phyloP scores from a whole-genome alignment of 306 rosid genomes.

The Gleditsia sinensis region DNA sequence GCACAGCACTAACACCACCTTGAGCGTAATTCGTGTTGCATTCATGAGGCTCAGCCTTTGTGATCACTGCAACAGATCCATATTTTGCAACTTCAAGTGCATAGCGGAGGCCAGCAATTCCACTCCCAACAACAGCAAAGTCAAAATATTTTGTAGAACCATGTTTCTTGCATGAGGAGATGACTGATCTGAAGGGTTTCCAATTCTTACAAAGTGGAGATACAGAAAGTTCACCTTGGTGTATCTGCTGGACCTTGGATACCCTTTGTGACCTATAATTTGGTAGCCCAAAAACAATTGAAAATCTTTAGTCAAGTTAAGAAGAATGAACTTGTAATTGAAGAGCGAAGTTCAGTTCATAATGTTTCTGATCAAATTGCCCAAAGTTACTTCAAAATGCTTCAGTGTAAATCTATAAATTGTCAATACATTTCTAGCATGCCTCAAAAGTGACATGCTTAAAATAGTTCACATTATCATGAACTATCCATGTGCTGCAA shows the following conservation, averaged over 20 bases:
- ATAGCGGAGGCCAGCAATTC: constrained; percentile 91
- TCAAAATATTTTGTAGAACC: constrained; percentile 71
- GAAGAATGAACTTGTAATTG: neutral
- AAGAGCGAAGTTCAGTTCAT: neutral
- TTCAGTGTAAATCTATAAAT: neutral
- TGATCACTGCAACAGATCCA: constrained; percentile 93
- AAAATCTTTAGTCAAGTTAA: neutral
- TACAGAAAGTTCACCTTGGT: constrained; percentile 41
- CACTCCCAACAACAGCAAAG: constrained; percentile 86
- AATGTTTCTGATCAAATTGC: constrained; percentile 12
- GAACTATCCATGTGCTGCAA: constrained; percentile 20
- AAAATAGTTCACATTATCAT: neutral
- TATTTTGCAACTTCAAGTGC: constrained; percentile 92
- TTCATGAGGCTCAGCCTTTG: constrained; percentile 97
- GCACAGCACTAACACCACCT: constrained; percentile 98
- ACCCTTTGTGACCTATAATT: constrained; percentile 62
- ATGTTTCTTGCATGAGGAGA: constrained; percentile 60
- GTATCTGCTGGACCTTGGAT: constrained; percentile 55
- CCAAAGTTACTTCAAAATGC: constrained; percentile 1
- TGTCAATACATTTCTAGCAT: constrained; percentile 8
- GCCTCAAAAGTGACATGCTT: neutral
- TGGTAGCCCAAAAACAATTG: constrained; percentile 5
- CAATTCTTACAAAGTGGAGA: constrained; percentile 36
- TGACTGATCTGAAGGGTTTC: constrained; percentile 45
- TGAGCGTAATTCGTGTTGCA: constrained; percentile 98